Conservation (phyloP, 805 yeast genomes). For the Candida sphagnicola region DNA sequence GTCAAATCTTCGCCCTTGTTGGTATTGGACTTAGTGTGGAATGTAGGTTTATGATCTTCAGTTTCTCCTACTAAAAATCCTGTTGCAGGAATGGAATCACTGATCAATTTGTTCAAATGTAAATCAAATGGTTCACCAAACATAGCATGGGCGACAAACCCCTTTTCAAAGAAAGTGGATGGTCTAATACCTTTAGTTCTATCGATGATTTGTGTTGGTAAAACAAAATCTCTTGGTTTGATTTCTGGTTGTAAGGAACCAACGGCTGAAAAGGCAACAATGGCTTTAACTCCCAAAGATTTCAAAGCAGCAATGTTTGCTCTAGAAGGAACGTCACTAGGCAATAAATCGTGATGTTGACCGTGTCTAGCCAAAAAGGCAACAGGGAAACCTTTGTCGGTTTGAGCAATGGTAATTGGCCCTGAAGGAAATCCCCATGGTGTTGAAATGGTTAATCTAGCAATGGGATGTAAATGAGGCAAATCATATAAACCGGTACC, state of each 20-base stretch:
- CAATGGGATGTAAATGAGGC: conserved; percentile 79
- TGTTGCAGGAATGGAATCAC: conserved; percentile 39
- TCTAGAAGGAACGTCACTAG: conserved; percentile 85
- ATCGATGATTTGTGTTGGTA: conserved; percentile 94
- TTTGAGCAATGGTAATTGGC: conserved; percentile 85
- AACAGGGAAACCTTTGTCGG: conserved; percentile 71
- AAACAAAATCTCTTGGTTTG: conserved; percentile 92
- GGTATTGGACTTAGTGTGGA: conserved; percentile 61
- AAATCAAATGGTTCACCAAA: conserved; percentile 96
- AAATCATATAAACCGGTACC: conserved; percentile 97
- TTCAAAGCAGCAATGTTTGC: conserved; percentile 97
- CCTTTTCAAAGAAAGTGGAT: conserved; percentile 84
- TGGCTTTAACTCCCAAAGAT: conserved; percentile 78
- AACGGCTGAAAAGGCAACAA: conserved; percentile 92
- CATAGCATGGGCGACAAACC: conserved; percentile 95
- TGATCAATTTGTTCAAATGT: conserved; percentile 61
- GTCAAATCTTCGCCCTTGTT: conserved; percentile 70
- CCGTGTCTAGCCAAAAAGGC: conserved; percentile 98
- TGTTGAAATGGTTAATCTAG: conserved; percentile 74
- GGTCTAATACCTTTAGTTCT: conserved; percentile 94
- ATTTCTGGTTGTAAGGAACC: conserved; percentile 90
- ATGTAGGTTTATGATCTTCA: conserved; percentile 33
- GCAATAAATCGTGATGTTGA: conserved; percentile 79
- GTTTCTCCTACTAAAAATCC: conserved; percentile 51
- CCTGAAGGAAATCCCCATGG: conserved; percentile 99